Evolutionary conservation across 345 rosid species (phyloP).

Genomic region (Eucalyptus cloeziana): DNA sequence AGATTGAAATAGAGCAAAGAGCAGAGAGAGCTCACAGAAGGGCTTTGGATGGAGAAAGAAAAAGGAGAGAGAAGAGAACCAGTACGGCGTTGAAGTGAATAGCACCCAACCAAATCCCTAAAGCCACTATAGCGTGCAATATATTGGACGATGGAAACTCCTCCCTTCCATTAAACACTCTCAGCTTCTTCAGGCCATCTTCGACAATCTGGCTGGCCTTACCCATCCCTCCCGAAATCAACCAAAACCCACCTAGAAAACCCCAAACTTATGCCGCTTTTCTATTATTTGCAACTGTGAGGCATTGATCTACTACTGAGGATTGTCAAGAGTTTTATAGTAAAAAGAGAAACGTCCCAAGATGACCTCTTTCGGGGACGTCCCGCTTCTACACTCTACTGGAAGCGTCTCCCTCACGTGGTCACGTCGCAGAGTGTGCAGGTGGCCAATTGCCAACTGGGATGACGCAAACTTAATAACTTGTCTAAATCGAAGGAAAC

Average conservation of each 20-base stretch:
- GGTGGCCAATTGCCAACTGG: no score
- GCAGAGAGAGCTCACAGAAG: neutral
- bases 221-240: neutral
- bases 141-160: slow-evolving; percentile 19
- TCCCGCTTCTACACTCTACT: no score
- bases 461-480: no score
- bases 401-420: no score
- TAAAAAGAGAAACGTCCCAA: neutral
- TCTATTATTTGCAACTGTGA: neutral
- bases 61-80: neutral
- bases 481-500: no score
- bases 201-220: neutral
- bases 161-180: slow-evolving; percentile 5
- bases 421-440: no score
- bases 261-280: neutral
- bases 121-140: slow-evolving; percentile 20
- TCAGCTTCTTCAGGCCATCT: neutral
- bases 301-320: neutral
- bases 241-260: neutral
- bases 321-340: neutral
- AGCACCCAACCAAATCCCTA: slow-evolving; percentile 60
- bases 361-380: no score
- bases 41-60: neutral
- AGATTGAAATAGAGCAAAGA: neutral
- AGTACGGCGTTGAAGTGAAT: slow-evolving; percentile 42